Conservation (phyloP, 2,329 filamentous ascomycete genomes). For the Teratosphaeria gauchensis region DNA sequence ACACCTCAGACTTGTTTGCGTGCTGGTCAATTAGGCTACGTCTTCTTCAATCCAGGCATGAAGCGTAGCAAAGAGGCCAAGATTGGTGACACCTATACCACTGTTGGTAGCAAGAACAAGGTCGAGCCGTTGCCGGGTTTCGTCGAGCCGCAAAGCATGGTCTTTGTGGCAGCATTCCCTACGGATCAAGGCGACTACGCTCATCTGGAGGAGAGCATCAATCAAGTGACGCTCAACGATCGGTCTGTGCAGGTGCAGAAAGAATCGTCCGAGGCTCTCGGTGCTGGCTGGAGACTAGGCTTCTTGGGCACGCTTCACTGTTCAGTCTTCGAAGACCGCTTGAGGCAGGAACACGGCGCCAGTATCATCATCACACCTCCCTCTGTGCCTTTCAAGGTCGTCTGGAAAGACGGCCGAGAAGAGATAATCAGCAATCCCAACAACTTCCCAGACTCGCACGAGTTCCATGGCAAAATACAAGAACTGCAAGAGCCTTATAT, state of each 20-base stretch:
- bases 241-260: slow-evolving; percentile 89
- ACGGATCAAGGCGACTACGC: slow-evolving; percentile 82
- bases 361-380: slow-evolving; percentile 96
- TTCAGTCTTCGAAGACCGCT: slow-evolving; percentile 94
- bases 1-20: slow-evolving; percentile 70
- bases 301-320: slow-evolving; percentile 96
- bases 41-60: slow-evolving; percentile 98
- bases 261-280: slow-evolving; percentile 86
- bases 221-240: slow-evolving; percentile 88
- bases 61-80: slow-evolving; percentile 93
- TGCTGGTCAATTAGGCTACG: slow-evolving; percentile 90
- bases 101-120: slow-evolving; percentile 60
- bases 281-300: slow-evolving; percentile 85
- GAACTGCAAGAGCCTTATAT: slow-evolving; percentile 69
- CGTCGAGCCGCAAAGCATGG: slow-evolving; percentile 96
- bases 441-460: slow-evolving; percentile 70
- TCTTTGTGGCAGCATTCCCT: slow-evolving; percentile 94
- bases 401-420: slow-evolving; percentile 68
- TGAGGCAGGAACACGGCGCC: slow-evolving; percentile 87
- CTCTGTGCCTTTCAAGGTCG: slow-evolving; percentile 81
- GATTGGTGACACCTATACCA: slow-evolving; percentile 90
- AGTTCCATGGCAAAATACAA: slow-evolving; percentile 43
- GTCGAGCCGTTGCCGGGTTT: slow-evolving; percentile 85
- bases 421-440: slow-evolving; percentile 76
- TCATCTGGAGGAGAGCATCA: slow-evolving; percentile 85